Conservation (phyloP, 305 asterid species). For the Fraxinus dipetala region DNA sequence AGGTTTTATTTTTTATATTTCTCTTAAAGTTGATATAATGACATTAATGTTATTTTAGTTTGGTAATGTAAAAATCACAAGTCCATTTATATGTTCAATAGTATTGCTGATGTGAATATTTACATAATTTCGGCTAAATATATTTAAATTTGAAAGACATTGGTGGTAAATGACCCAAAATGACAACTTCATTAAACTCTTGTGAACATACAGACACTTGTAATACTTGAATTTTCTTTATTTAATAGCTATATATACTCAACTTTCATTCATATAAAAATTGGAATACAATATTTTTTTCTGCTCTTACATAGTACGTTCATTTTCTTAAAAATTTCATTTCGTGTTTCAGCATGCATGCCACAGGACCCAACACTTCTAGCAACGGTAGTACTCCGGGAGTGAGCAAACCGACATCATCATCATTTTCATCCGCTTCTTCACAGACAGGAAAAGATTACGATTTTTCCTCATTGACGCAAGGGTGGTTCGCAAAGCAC, state of each 20-base stretch:
- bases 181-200: neutral
- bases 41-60: neutral
- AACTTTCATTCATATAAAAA: neutral
- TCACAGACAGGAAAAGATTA: constrained; percentile 62
- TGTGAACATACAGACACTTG: neutral
- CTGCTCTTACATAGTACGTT: neutral
- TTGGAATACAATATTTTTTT: neutral
- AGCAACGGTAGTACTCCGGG: constrained; percentile 45
- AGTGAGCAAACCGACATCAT: constrained; percentile 33
- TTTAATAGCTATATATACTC: neutral
- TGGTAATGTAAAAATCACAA: neutral
- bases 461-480: constrained; percentile 89
- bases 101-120: neutral
- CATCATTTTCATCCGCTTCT: constrained; percentile 46
- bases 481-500: constrained; percentile 43
- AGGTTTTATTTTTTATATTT: neutral
- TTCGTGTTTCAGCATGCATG: constrained; percentile 43
- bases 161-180: neutral
- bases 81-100: neutral
- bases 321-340: neutral
- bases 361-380: constrained; percentile 48
- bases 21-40: neutral
- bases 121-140: neutral
- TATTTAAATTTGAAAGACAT: neutral
- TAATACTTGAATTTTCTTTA: neutral